Conservation (phyloP, 2,329 filamentous ascomycete species). For the Epicoccum nigrum region DNA sequence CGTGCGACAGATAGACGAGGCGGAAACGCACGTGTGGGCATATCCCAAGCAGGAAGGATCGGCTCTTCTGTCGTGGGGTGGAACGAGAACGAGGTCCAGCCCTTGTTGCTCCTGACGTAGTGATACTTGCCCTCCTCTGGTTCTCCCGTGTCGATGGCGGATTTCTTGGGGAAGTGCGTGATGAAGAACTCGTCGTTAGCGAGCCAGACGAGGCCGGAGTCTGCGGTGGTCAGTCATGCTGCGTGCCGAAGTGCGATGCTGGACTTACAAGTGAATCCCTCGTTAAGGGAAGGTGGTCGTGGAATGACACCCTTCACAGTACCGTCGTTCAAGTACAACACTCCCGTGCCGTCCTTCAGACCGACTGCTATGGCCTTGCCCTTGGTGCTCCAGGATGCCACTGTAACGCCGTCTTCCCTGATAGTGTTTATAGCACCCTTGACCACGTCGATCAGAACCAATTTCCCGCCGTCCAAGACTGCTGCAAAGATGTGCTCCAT, state of each 20-base stretch:
- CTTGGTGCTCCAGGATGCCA: conserved; percentile 87
- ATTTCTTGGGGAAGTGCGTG: conserved; percentile 63
- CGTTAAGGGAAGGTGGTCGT: conserved; percentile 70
- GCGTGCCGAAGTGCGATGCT: neutral
- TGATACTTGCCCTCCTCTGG: conserved; percentile 75
- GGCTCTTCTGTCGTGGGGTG: conserved; percentile 70
- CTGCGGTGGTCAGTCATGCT: conserved; percentile 49
- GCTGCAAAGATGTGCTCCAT: conserved; percentile 78
- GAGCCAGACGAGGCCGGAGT: conserved; percentile 85
- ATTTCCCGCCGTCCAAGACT: conserved; percentile 78
- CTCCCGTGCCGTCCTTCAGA: conserved; percentile 76
- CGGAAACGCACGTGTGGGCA: conserved; percentile 62
- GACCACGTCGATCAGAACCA: conserved; percentile 79
- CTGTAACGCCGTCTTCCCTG: conserved; percentile 78
- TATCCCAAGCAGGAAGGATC: conserved; percentile 43
- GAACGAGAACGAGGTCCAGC: conserved; percentile 67
- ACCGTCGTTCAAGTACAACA: conserved; percentile 84
- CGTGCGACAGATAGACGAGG: conserved; percentile 81
- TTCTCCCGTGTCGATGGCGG: conserved; percentile 46
- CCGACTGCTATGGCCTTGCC: conserved; percentile 94
- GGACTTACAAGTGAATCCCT: conserved; percentile 69
- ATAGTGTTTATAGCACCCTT: conserved; percentile 61
- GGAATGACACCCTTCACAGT: conserved; percentile 79
- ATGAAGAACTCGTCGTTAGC: conserved; percentile 85
- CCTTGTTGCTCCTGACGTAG: conserved; percentile 68